These are phyloP conservation scores for Mortierella sp. DNA, from an alignment of 371 early-diverging fungal genomes.

Conservation along the genomic window DNA sequence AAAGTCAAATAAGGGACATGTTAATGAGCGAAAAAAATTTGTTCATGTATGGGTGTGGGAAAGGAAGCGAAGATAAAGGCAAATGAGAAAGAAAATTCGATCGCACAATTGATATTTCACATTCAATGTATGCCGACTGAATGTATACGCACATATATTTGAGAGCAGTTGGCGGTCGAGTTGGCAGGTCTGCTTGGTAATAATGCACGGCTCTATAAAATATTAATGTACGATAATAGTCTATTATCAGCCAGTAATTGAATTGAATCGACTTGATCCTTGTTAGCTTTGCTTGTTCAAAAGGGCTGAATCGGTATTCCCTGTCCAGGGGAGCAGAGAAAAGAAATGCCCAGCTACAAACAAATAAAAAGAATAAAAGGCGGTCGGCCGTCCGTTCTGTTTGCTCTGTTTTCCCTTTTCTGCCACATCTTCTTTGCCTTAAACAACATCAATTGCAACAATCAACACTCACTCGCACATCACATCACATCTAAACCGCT, in stretches of 20 bases:
- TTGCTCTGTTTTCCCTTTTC: background rate
- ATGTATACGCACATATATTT: no score
- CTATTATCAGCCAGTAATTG: no score
- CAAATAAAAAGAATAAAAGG: slow-evolving; percentile 9
- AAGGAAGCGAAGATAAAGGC: background rate
- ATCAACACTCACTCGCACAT: background rate
- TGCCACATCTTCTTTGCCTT: background rate
- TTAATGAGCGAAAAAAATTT: background rate
- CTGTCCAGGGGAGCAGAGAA: background rate
- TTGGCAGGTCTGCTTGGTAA: no score
- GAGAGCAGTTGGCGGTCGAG: no score
- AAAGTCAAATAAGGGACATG: background rate
- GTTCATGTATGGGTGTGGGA: background rate
- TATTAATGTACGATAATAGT: no score
- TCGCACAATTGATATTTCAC: no score
- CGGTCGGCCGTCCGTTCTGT: background rate
- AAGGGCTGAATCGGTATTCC: background rate
- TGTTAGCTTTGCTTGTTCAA: background rate
- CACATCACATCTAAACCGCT: background rate
- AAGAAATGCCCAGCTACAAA: background rate
- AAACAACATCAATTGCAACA: background rate
- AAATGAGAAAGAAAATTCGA: background rate
- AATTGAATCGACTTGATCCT: background rate
- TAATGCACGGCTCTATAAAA: no score
- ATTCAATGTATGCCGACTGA: no score